Evolutionary conservation across 2,329 filamentous ascomycete species (phyloP).

Genomic region (Colletotrichum sp.): DNA sequence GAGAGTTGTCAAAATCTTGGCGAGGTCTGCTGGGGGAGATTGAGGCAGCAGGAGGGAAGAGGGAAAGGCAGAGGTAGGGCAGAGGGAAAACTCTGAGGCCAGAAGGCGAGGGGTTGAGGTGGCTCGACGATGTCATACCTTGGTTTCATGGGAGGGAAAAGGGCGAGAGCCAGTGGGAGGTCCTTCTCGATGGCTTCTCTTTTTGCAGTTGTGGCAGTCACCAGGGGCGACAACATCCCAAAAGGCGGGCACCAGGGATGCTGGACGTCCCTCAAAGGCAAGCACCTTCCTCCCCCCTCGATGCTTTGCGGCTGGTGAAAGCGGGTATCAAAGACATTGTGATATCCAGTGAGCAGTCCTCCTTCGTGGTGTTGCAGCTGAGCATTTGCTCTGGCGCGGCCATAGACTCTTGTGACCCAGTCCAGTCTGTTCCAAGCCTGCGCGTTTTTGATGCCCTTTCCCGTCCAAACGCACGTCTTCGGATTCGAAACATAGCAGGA

Average conservation of each 20-base stretch:
- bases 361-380: not conserved
- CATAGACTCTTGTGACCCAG: not conserved
- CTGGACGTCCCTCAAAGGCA: not conserved
- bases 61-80: not conserved
- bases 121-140: not conserved
- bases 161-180: not conserved
- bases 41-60: not conserved
- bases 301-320: not conserved
- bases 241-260: not conserved
- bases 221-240: not conserved
- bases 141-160: not conserved
- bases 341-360: not conserved
- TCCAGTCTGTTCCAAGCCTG: fast-evolving
- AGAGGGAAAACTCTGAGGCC: not conserved
- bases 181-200: slow-evolving; percentile 6
- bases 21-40: not conserved
- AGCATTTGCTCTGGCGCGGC: not conserved
- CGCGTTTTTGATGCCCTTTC: not conserved
- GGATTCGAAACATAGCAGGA: not conserved
- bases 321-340: not conserved
- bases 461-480: not conserved
- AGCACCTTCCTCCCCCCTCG: not conserved
- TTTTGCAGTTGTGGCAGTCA: not conserved
- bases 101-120: not conserved
- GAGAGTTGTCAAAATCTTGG: slow-evolving; percentile 1